Conservation (phyloP, 2,329 filamentous ascomycete genomes). For the Diaporthe humulicola region DNA sequence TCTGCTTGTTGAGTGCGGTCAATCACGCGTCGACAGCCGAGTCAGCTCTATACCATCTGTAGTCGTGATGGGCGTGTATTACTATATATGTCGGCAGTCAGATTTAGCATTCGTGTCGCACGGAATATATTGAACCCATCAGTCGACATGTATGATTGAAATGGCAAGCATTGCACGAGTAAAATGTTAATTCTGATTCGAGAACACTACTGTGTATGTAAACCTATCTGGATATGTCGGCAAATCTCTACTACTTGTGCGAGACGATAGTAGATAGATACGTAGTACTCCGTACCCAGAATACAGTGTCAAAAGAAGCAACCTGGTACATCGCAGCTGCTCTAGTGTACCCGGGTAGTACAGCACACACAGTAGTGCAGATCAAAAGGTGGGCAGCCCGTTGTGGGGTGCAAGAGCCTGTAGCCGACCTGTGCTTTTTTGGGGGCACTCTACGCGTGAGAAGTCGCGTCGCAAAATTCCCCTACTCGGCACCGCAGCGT, state of each 20-base stretch:
- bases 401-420: conserved; percentile 10
- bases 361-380: neutral
- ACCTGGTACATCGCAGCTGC: neutral
- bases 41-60: conserved; percentile 1
- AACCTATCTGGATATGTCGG: too few relatives aligned
- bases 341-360: too few relatives aligned
- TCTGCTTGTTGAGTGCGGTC: neutral
- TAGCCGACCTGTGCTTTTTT: conserved; percentile 11
- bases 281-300: neutral
- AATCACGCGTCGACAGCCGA: conserved; percentile 13
- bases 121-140: neutral
- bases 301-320: neutral
- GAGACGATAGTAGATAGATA: neutral
- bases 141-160: neutral
- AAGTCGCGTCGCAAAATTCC: conserved; percentile 28
- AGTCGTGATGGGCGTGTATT: neutral
- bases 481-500: conserved; percentile 18
- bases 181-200: neutral
- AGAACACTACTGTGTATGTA: too few relatives aligned
- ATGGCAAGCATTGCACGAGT: too few relatives aligned
- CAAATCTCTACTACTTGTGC: neutral
- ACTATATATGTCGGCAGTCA: conserved; percentile 11
- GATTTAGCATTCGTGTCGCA: conserved; percentile 7
- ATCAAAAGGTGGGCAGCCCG: neutral
- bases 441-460: conserved; percentile 33